Percentiles rank a stretch among this genome's conserved stretches.
Evolutionary conservation across 2,329 filamentous ascomycete species (phyloP).

Genomic region (Fusarium sp.): DNA sequence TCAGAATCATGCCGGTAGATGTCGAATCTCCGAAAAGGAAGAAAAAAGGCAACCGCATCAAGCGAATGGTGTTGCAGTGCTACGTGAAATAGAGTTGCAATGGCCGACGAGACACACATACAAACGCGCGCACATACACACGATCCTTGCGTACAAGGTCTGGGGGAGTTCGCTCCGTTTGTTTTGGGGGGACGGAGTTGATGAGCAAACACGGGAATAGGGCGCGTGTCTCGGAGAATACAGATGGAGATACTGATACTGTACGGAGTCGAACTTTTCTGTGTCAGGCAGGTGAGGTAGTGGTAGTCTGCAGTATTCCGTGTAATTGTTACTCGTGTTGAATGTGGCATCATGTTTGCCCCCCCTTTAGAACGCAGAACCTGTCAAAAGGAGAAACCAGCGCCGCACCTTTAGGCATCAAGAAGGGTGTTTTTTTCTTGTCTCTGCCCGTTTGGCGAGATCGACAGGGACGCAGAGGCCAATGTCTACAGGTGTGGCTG

Average conservation of each 20-base stretch:
- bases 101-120: not conserved
- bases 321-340: not conserved
- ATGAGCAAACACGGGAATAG: conserved; percentile 18
- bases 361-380: not conserved
- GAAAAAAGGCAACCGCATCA: not conserved
- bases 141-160: not conserved
- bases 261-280: not conserved
- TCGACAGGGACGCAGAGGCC: not conserved
- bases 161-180: not conserved
- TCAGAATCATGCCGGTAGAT: not conserved
- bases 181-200: not conserved
- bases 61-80: conserved; percentile 1
- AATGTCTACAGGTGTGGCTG: conserved; percentile 28
- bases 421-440: not conserved
- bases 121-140: not conserved
- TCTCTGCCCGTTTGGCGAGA: conserved; percentile 2
- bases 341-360: not conserved
- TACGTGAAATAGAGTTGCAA: not conserved
- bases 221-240: conserved; percentile 25
- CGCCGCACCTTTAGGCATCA: not conserved
- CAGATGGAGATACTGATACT: not conserved
- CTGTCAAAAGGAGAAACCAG: not conserved
- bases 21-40: not conserved
- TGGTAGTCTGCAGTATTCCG: not conserved
- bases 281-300: not conserved